Conservation (phyloP, 2,329 filamentous ascomycete species). For the Sporothrix humicola region DNA sequence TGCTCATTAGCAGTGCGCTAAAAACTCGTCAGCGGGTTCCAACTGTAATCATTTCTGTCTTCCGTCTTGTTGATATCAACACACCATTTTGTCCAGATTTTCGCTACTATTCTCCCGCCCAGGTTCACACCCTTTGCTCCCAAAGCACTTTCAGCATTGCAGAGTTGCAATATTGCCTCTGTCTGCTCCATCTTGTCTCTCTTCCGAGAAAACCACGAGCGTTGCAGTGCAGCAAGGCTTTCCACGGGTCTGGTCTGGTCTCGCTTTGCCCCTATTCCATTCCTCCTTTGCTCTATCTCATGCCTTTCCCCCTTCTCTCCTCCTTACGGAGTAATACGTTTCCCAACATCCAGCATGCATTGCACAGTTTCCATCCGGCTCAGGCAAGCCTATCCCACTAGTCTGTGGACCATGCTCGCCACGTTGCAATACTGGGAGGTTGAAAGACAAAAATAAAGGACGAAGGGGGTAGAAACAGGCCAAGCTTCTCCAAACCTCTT, state of each 20-base stretch:
- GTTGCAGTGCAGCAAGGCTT: conserved; percentile 16
- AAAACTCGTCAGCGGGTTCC: not conserved
- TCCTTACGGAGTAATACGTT: not conserved
- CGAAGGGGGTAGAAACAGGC: not conserved
- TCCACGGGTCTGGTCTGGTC: not conserved
- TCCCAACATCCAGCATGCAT: not conserved
- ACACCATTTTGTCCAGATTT: not conserved
- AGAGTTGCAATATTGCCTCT: conserved; percentile 18
- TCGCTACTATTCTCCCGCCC: not conserved
- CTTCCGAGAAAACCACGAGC: not conserved
- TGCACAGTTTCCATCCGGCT: not conserved
- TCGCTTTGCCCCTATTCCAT: not conserved
- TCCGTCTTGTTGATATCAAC: conserved; percentile 14
- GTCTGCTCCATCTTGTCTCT: not conserved
- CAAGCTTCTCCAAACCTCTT: not conserved
- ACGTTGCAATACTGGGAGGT: not conserved
- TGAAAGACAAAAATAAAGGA: not conserved
- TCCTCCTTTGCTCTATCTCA: not conserved
- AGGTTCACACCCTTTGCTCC: not conserved
- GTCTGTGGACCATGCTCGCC: not conserved
- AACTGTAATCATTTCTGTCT: not conserved
- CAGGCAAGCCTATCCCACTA: not conserved
- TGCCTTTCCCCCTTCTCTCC: not conserved
- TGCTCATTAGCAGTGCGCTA: not conserved
- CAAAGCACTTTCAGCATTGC: not conserved